These are phyloP conservation scores for Heliamphora exappendiculata DNA, from an alignment of 148 eudicot genomes.

Conservation along the genomic window DNA sequence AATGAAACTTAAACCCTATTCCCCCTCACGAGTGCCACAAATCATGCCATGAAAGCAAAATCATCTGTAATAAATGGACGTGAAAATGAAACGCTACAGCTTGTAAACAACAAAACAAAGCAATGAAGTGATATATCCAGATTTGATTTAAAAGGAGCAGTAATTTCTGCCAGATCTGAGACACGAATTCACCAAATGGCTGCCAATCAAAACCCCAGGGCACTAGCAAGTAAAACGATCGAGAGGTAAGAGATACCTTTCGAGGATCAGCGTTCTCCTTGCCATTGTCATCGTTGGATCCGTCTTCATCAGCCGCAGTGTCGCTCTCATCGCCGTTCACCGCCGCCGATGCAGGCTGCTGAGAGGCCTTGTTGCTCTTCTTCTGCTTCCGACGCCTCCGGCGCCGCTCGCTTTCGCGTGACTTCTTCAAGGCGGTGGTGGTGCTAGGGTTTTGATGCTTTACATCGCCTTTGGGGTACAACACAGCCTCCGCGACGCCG, in stretches of 20 bases:
- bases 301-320: constrained; percentile 24
- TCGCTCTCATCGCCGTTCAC: constrained; percentile 25
- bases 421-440: constrained; percentile 31
- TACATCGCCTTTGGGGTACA: constrained; percentile 31
- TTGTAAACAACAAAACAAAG: neutral
- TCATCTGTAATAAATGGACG: neutral
- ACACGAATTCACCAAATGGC: neutral
- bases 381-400: constrained; percentile 82
- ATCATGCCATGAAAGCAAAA: neutral
- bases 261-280: constrained; percentile 40
- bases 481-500: constrained; percentile 11
- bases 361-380: constrained; percentile 46
- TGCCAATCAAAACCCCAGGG: neutral
- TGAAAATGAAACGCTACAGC: neutral
- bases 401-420: constrained; percentile 57
- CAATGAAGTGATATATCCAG: neutral
- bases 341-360: neutral
- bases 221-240: neutral
- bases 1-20: neutral
- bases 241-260: constrained; percentile 16
- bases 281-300: constrained; percentile 23
- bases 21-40: neutral
- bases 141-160: neutral
- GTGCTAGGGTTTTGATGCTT: constrained; percentile 44
- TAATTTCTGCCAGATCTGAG: neutral